Evolutionary conservation across 805 yeast species (phyloP), one percentile per base, ranked within the genome.

Genomic region (Helenozyma rhizophorensis): DNA sequence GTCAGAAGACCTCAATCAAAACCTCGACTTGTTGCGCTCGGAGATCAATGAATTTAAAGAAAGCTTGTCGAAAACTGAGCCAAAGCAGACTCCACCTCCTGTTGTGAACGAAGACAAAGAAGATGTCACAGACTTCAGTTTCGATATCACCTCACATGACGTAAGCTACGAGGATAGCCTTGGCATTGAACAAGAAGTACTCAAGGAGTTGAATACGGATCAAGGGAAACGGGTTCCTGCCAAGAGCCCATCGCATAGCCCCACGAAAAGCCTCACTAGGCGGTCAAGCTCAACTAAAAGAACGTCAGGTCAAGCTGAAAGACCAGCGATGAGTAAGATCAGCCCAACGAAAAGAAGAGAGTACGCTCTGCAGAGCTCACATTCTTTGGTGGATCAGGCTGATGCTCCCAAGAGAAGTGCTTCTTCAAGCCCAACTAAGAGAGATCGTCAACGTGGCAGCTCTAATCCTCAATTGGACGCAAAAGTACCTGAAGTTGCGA

Each of bases 21-120:
- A 66, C 33, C 48, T 66, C 31, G 68, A 65, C 34, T 42, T 66
- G 37, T 52, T 66, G 32, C 40, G 72, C 30, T 53, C 58, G 16
- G 72, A 66, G 40, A 65, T 66, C 39, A 65, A 66, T 39, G 71
- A 66, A 36, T 66, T 66, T 39, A 66, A 65, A 32, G 71, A 65
- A 33, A 63, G 67, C 33, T 53, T 66, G 39, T 54, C 55, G 23
- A 51, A 47, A 25, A 38, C 44, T 8, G 66, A 60, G 17, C 32
- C 41, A 21, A 12, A 28, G 21, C 10, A 25, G 11, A 11, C 28
- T 21, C 9, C 24, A 17, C 13, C 14, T n/a, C 10, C 12, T 6
- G 19, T n/a, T 17, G 21, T 18, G 8, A 8, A 22, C 16, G 18
- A 21, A 23, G 4, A 22, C 33, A 7, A 14, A 17, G 28, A 23